phyloP scores from a whole-genome alignment of 1,284 basidiomycete species.

The Ustilago cynodontis region DNA sequence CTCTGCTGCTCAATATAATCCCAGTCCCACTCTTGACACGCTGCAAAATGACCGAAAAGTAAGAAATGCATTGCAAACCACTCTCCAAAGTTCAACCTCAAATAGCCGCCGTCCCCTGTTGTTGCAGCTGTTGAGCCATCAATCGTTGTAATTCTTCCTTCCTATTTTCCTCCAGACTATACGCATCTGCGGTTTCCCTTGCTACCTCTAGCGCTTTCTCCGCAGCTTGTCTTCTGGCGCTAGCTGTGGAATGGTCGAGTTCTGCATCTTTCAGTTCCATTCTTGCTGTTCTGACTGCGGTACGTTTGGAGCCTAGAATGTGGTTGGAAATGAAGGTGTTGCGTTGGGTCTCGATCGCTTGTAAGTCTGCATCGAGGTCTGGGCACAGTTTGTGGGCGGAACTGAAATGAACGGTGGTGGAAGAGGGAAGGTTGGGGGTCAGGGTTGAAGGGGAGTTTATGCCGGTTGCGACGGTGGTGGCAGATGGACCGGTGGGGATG shows the following conservation, averaged over 20 bases:
- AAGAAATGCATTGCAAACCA: not conserved
- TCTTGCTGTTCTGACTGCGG: not conserved
- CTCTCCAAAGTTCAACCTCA: not conserved
- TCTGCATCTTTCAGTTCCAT: conserved; percentile 24
- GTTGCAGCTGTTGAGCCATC: conserved; percentile 19
- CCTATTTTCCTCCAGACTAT: conserved; percentile 46
- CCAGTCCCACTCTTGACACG: not conserved
- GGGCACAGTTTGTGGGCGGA: conserved; percentile 24
- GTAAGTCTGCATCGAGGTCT: conserved; percentile 39
- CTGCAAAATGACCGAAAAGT: not conserved
- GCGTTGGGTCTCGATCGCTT: conserved; percentile 19
- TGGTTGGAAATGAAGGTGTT: conserved; percentile 16
- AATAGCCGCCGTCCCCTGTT: not conserved
- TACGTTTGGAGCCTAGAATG: conserved; percentile 16
- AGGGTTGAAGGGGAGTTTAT: conserved; percentile 18
- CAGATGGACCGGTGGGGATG: conserved; percentile 14
- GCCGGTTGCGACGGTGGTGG: not conserved
- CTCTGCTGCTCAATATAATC: conserved; percentile 3
- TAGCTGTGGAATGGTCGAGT: conserved; percentile 12
- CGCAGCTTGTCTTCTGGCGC: not conserved
- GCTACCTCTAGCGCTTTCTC: conserved; percentile 34
- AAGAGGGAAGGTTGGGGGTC: not conserved
- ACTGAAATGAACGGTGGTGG: conserved; percentile 19
- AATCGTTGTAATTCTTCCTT: conserved; percentile 36
- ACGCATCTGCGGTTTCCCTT: conserved; percentile 37